phyloP scores from a whole-genome alignment of 2,329 filamentous ascomycete species.

The Sporothrix inflata region DNA sequence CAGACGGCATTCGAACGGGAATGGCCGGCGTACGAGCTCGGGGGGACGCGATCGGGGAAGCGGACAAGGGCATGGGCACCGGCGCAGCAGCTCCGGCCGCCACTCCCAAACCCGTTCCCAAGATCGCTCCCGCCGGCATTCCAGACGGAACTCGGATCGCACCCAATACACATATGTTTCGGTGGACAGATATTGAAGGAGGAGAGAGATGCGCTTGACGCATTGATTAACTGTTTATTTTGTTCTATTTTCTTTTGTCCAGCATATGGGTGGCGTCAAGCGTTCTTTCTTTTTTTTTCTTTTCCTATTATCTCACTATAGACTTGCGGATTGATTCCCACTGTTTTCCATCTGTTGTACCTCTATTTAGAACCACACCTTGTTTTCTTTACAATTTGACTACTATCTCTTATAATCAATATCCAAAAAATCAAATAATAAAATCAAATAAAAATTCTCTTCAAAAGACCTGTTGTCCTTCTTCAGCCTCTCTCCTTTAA shows the following conservation, averaged over 20 bases:
- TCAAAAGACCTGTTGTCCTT: too few species aligned
- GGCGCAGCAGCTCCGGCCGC: constrained; percentile 1
- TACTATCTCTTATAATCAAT: neutral
- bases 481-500: too few species aligned
- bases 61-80: neutral
- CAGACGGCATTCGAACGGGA: neutral
- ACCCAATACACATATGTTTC: neutral
- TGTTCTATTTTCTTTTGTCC: neutral
- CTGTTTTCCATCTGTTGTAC: neutral
- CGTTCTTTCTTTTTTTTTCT: neutral
- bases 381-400: neutral
- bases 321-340: constrained; percentile 8
- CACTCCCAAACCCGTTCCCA: neutral
- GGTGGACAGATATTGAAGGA: neutral
- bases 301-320: neutral
- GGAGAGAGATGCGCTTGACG: neutral
- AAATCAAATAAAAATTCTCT: neutral
- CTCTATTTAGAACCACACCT: neutral
- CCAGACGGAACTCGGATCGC: neutral
- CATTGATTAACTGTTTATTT: neutral
- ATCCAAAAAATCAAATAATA: neutral
- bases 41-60: neutral
- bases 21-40: neutral
- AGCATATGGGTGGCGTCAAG: constrained; percentile 13
- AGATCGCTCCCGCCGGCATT: constrained; percentile 1